Conservation (phyloP, 2,329 filamentous ascomycete genomes). For the Thielaviopsis ethacetica region DNA sequence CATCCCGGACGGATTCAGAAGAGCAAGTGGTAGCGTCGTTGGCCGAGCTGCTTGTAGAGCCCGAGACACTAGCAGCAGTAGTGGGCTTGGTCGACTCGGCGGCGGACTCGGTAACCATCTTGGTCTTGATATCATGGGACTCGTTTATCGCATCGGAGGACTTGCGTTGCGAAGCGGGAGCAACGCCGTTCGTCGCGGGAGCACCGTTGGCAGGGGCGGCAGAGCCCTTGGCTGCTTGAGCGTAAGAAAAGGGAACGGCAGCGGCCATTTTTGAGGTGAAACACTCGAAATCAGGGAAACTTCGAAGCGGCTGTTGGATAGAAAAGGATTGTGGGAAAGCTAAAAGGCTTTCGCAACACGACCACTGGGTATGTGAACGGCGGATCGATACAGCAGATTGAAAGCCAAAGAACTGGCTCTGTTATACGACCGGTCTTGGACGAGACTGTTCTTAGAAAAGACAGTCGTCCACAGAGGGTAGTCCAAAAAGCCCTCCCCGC, state of each 20-base stretch:
- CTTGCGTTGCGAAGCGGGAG: neutral
- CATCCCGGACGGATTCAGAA: constrained; percentile 25
- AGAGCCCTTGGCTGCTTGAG: constrained; percentile 81
- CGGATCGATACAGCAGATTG: neutral
- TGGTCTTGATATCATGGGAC: constrained; percentile 7
- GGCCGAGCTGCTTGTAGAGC: constrained; percentile 12
- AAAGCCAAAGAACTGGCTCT: neutral
- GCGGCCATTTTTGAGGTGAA: constrained; percentile 28
- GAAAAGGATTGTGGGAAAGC: neutral
- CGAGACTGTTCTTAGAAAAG: neutral
- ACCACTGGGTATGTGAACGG: neutral
- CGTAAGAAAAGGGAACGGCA: constrained; percentile 68
- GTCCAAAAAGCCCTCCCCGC: constrained; percentile 11
- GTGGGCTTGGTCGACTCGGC: constrained; percentile 4
- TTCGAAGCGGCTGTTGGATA: neutral
- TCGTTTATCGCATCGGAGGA: constrained; percentile 5
- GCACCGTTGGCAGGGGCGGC: constrained; percentile 2
- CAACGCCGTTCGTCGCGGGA: neutral
- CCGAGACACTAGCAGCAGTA: constrained; percentile 11
- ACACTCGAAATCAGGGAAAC: neutral
- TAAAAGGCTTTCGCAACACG: neutral
- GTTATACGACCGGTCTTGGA: neutral
- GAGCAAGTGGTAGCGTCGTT: constrained; percentile 16
- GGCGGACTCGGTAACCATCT: neutral
- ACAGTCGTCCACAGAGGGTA: constrained; percentile 9